Evolutionary conservation across 805 yeast genomes (phyloP).

Genomic region (Ogataea polymorpha): DNA sequence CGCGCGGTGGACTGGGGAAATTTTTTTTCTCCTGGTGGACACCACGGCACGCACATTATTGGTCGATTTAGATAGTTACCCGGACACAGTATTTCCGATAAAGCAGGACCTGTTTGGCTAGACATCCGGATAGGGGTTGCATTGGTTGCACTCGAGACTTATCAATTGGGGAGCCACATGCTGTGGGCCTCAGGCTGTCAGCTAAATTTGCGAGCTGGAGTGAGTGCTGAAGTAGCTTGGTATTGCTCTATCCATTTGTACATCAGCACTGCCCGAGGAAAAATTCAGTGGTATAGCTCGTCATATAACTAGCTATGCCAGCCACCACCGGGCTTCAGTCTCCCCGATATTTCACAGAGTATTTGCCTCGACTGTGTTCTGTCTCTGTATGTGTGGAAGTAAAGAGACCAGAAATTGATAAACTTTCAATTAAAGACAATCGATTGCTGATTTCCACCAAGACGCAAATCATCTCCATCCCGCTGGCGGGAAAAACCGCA

Average conservation of each 20-base stretch:
- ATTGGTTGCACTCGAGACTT: background rate
- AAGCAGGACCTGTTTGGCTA: conserved; percentile 1
- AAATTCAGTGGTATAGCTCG: background rate
- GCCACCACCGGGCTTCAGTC: background rate
- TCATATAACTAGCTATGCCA: background rate
- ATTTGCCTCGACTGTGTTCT: conserved; percentile 9
- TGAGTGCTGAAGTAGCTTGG: too few species aligned
- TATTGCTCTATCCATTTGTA: background rate
- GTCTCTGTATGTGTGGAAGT: conserved; percentile 10
- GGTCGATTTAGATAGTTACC: conserved; percentile 7
- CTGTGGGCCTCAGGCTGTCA: too few species aligned
- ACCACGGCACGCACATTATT: conserved; percentile 12
- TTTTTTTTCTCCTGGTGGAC: conserved; percentile 11
- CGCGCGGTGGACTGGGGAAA: conserved; percentile 3
- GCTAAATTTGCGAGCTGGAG: too few species aligned
- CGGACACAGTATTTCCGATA: conserved; percentile 10
- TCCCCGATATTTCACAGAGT: conserved; percentile 6
- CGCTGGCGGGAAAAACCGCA: conserved; percentile 4
- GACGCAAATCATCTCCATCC: background rate
- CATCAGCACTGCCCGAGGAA: conserved; percentile 10
- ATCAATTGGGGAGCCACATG: background rate
- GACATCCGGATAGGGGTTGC: background rate
- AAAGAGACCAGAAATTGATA: background rate
- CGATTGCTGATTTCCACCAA: background rate
- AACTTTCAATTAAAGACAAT: background rate